Evolutionary conservation across 2,329 filamentous ascomycete species (phyloP), one percentile per base, ranked within the genome.

Genomic region (Teratosphaeria pseudoeucalypti): DNA sequence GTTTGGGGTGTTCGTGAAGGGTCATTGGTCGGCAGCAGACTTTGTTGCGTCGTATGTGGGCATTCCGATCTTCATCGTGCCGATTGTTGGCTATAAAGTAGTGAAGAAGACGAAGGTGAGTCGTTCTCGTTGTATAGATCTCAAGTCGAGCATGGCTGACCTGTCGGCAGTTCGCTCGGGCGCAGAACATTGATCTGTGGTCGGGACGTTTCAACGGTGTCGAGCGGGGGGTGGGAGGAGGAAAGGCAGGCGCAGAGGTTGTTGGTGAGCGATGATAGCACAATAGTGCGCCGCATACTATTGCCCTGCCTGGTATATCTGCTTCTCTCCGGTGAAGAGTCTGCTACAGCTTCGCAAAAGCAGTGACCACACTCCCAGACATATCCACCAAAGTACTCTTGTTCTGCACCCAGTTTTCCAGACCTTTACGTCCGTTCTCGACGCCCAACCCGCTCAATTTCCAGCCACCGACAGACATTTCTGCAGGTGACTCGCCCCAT

Each of bases 391-490:
- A 74, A 1, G 90, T 95, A 74, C 90, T 95, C 80, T 94, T 95
- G 67, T 92, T 94, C 75, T 85, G 81, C 57, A 91, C 82, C 86
- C 91, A 96, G 3, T 88, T 87, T 73, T 88, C 86, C 58, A 96
- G 80, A 0, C 90, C 90, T 67, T 82, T 84, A 60, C 85, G 79
- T 3, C 90, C 91, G 72, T 96, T 96, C 79, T 95, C 90, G 1
- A 95, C 85, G 0, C 90, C 90, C 10, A 95, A 76, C 34, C 90
- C 91, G 71, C 90, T 95, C 80, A 88, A 82, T 78, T 95, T 95
- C 91, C 91, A 95, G 0, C 90, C 90, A 10, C 90, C 90, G 0
- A 95, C 90, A 2, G 88, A 87, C 91, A 95, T 95, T 78, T 95
- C 90, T 0, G 91, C 89, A 0, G 90, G 90, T 55, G 83, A 87